Evolutionary conservation across 768 basidiomycete species (phyloP), one percentile per base, ranked within the genome.

Genomic region (Pleurotus eryngii): DNA sequence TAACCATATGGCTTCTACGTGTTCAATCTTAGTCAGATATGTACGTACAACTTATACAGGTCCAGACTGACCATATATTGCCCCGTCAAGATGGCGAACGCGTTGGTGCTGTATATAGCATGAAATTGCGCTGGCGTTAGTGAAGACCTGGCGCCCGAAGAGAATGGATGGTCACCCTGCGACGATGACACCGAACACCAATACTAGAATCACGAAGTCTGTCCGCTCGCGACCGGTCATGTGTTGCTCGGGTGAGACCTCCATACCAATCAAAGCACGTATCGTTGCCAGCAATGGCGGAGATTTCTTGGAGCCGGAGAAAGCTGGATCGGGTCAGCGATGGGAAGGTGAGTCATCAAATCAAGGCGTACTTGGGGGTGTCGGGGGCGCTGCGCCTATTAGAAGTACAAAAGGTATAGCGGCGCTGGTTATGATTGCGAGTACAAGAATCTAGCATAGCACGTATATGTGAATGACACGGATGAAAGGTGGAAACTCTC

Each of bases 1-100:
- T 94, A 94, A 3, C 91, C 90, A 27, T 76, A 75, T 15, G 92
- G 92, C 70, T 81, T 69, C 90, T 90, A 66, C 2, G 27, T 43
- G 46, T 26, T 4, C 51, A 7, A 30, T 17, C 20, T 39, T 30
- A 45, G 18, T 12, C 26, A 24, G 30, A 11, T 12, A 11, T 12
- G 30, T 35, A 26, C 24, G 24, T 35, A 35, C 55, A 17, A 26
- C 5, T 20, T 37, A 7, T 37, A 43, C 15, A n/a, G 30, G 5
- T n/a, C 46, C n/a, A 15, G 18, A 74, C 81, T 64, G 60, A 90
- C 90, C 57, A 93, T 71, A 61, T 86, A 81, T 64, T 94, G 82
- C 18, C 75, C 80, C 1, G 86, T 84, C 24, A 93, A 73, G 22
- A 91, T 74, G 1, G 83, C 77, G 64, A 91, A 87, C 5, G 84